Evolutionary conservation across 768 basidiomycete genomes (phyloP).

Genomic region (Xanthoconium stramineum): DNA sequence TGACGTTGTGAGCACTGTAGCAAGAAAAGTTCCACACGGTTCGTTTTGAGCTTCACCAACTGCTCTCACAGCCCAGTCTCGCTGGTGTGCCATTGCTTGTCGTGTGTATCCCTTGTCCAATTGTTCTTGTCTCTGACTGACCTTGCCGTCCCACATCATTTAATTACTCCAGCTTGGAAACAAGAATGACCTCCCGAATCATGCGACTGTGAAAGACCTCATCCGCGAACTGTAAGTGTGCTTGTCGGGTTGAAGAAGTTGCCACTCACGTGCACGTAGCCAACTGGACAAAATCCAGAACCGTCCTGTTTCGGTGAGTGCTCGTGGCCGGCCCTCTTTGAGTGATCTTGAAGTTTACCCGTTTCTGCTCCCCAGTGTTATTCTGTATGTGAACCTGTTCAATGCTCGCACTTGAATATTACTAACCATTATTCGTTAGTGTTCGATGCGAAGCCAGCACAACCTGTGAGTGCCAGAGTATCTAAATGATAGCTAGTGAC

Average conservation of each 20-base stretch:
- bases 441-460: slow-evolving; percentile 95
- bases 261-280: slow-evolving; percentile 29
- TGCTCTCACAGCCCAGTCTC: slow-evolving; percentile 64
- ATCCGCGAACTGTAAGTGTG: slow-evolving; percentile 66
- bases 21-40: slow-evolving; percentile 80
- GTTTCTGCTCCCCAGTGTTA: slow-evolving; percentile 54
- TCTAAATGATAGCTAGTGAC: background rate
- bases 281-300: slow-evolving; percentile 76
- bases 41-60: slow-evolving; percentile 78
- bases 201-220: slow-evolving; percentile 77
- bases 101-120: slow-evolving; percentile 41
- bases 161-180: slow-evolving; percentile 66
- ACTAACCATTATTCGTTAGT: slow-evolving; percentile 44
- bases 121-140: background rate
- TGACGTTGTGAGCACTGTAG: slow-evolving; percentile 36
- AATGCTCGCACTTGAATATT: background rate
- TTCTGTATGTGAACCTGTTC: slow-evolving; percentile 48
- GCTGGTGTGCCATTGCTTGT: slow-evolving; percentile 77
- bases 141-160: background rate
- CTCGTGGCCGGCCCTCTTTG: background rate
- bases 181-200: slow-evolving; percentile 83
- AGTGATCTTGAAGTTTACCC: background rate
- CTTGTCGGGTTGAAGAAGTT: no score
- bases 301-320: slow-evolving; percentile 80
- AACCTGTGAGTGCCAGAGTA: slow-evolving; percentile 59